Percentiles rank a stretch among this genome's conserved stretches.
These are phyloP conservation scores for Xylaria sp. DNA, from an alignment of 2,329 filamentous ascomycete genomes.

Conservation along the genomic window DNA sequence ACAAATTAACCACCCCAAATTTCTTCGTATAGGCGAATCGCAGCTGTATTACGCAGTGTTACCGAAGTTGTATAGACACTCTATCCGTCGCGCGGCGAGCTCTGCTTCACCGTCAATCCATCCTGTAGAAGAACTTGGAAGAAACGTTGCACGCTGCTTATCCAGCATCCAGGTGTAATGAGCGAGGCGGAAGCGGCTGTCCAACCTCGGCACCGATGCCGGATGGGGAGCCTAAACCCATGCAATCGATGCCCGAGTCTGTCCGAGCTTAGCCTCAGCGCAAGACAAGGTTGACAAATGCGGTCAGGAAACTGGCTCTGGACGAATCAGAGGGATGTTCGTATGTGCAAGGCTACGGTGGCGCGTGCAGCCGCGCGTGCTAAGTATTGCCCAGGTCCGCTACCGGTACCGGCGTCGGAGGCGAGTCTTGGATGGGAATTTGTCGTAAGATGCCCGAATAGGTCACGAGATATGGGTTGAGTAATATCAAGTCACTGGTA, in stretches of 20 bases:
- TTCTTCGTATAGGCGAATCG: background rate
- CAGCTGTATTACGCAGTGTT: background rate
- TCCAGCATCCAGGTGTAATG: background rate
- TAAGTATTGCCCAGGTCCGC: background rate
- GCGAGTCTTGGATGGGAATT: background rate
- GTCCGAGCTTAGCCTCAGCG: no score
- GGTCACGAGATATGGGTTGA: slow-evolving; percentile 8
- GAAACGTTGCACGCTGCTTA: background rate
- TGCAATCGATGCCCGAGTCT: no score
- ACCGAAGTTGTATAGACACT: no score
- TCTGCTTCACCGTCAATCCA: background rate
- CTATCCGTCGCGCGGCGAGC: background rate
- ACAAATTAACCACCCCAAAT: background rate
- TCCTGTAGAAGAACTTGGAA: background rate
- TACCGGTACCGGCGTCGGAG: slow-evolving; percentile 1
- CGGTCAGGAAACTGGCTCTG: no score
- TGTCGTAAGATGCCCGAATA: background rate
- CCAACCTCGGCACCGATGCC: slow-evolving; percentile 26
- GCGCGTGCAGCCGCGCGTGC: background rate
- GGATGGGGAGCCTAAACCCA: background rate
- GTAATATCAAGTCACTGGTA: slow-evolving; percentile 1
- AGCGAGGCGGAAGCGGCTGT: slow-evolving; percentile 17
- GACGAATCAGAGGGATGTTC: no score
- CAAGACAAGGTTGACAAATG: no score
- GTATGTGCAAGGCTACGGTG: background rate